Evolutionary conservation across 2,329 filamentous ascomycete genomes (phyloP), one percentile per base, ranked within the genome.

Genomic region (Cladosporium sp.): DNA sequence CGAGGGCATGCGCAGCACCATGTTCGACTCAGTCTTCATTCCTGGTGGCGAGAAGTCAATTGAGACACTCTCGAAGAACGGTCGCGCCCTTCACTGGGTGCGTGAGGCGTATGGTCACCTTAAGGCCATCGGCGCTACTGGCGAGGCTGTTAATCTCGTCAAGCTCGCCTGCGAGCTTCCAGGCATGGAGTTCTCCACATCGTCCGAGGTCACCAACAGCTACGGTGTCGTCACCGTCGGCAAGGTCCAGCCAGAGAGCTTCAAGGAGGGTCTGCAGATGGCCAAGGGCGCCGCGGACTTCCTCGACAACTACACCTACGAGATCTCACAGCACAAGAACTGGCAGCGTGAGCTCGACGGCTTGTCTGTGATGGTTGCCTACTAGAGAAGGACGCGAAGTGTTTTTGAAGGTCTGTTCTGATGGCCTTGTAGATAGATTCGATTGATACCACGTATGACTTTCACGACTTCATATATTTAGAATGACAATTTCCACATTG

Each of bases 61-160:
- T 53, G 79, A 84, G 61, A 87, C 86, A 0, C 84, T 95, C 0
- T 79, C 83, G 64, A 86, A 88, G 80, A 91, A 85, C 67, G 91
- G 91, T 0, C 88, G 91, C 21, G 90, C 90, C 0, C 74, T 90
- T 1, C 89, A 94, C 79, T 95, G 89, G 86, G 79, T 94, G 4
- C 85, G 89, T 2, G 92, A 95, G 76, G 89, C 91, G 0, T 95
- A 94, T 70, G 91, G 91, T 0, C 91, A 95, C 68, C 82, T 93
- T 59, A 95, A 95, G 81, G 81, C 90, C 1, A 90, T 95, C 26
- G 91, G 87, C 1, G 92, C 89, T 0, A 90, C 89, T 0, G 91
- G 90, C 0, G 90, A 93, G 73, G 91, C 83, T 0, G 86, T 91
- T 0, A 80, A 86, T 2, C 79, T 94, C 48, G 82, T 94, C 30